Evolutionary conservation across 495 filamentous ascomycete species (phyloP), one percentile per base, ranked within the genome.

Genomic region (Hypoxylon subgilvum): DNA sequence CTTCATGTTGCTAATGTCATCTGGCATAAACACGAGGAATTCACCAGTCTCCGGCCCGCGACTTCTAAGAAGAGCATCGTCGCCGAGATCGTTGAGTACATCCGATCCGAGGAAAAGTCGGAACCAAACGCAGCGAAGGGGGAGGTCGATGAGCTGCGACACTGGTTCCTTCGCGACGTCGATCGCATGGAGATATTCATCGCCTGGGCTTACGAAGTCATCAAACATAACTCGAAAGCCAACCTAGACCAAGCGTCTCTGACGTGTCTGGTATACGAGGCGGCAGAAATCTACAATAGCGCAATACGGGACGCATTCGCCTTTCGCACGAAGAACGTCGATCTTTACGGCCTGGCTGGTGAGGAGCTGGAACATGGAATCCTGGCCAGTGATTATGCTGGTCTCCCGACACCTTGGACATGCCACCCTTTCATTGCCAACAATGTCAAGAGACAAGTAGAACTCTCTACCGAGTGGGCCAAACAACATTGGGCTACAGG

Each of bases 161-260:
- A 88, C 46, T 96, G 86, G 87, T 93, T 96, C 61, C 76, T 91
- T 48, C 82, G 84, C 57, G 90, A 93, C 64, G 82, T 91, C 19
- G 83, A 81, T 70, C 81, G 80, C 22, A 78, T 95, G 61, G 86
- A 92, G 44, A 79, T 87, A 56, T 82, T 93, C 38, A 76, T 95
- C 21, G 85, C 88, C 6, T 92, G 86, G 85, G 85, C 86, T 5
- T 88, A 85, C 49, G 80, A 89, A 56, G 79, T 86, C 13, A 83
- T 95, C 63, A 86, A 88, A 61, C 77, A 84, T 16, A 74, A 84
- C 28, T 88, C 86, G 57, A 78, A 82, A 14, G 76, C 82, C 27
- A 77, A 76, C n/a, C 65, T 72, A 34, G 78, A 82, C 51, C 70
- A 80, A 40, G 62, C 67, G 17, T 71, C 72, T 39, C 69, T 84